These are phyloP conservation scores for Helianthus tuberosus DNA, from an alignment of 129 eudicot species.

Conservation along the genomic window DNA sequence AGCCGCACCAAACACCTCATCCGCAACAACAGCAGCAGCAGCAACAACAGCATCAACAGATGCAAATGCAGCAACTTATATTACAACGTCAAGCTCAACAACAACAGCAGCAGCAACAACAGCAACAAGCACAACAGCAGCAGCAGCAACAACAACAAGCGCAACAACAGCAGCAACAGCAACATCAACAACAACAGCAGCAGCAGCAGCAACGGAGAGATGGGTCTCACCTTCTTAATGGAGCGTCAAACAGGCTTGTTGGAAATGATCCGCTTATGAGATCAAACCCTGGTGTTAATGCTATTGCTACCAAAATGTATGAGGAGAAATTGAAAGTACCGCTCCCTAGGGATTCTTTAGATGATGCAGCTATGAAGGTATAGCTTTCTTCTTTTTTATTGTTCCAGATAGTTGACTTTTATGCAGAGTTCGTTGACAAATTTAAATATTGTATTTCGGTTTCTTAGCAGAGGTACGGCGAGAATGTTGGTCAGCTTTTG, in stretches of 20 bases:
- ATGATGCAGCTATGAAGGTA: slow-evolving; percentile 88
- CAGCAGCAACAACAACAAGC: slow-evolving; percentile 63
- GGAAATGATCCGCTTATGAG: slow-evolving; percentile 86
- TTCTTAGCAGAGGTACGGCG: slow-evolving; percentile 82
- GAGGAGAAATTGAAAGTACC: slow-evolving; percentile 83
- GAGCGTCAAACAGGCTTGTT: slow-evolving; percentile 68
- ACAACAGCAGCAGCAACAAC: slow-evolving; percentile 66
- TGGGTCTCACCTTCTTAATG: slow-evolving; percentile 77
- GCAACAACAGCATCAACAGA: slow-evolving; percentile 63
- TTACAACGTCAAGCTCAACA: slow-evolving; percentile 71
- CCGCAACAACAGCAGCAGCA: slow-evolving; percentile 68
- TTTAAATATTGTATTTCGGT: background rate
- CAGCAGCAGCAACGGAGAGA: slow-evolving; percentile 89
- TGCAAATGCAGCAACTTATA: slow-evolving; percentile 69
- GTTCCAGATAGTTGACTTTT: background rate
- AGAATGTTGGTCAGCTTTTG: slow-evolving; percentile 77
- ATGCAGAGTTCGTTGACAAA: background rate
- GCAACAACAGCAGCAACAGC: slow-evolving; percentile 63
- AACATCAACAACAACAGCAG: slow-evolving; percentile 61
- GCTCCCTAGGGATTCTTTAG: slow-evolving; percentile 60
- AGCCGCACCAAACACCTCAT: slow-evolving; percentile 67
- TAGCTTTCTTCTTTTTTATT: background rate
- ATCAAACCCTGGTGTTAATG: slow-evolving; percentile 86
- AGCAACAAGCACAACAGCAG: slow-evolving; percentile 68
- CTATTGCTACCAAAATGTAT: slow-evolving; percentile 89